phyloP scores from a whole-genome alignment of 208 protist genomes.

The Wallacemonas sp. region DNA sequence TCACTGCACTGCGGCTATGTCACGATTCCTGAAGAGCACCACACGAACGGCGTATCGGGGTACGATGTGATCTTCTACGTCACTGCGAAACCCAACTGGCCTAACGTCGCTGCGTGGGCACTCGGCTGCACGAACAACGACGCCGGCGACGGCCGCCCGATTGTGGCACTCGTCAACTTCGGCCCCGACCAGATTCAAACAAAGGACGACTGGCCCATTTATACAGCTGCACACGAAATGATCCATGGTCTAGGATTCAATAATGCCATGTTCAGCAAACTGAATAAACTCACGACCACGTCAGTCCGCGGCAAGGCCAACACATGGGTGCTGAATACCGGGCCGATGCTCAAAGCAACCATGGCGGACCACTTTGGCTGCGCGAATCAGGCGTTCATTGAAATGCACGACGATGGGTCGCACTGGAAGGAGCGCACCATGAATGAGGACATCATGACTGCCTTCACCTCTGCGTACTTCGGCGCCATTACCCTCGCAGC shows the following conservation, averaged over 20 bases:
- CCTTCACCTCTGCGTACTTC: constrained; percentile 18
- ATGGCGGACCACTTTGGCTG: background rate
- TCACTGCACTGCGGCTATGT: background rate
- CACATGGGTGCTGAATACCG: background rate
- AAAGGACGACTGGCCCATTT: too few relatives aligned
- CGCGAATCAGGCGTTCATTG: background rate
- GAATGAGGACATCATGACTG: constrained; percentile 66
- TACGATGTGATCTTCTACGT: background rate
- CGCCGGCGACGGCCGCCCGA: background rate
- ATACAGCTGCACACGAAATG: background rate
- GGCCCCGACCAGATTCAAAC: background rate
- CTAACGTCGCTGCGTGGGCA: background rate
- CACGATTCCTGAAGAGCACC: background rate
- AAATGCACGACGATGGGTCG: too few relatives aligned
- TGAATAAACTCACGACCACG: background rate
- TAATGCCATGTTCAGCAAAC: background rate
- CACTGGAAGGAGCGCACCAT: constrained; percentile 58
- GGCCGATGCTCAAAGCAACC: background rate
- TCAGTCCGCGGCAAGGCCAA: background rate
- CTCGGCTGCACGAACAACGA: background rate
- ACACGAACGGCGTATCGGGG: background rate
- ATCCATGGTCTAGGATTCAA: background rate
- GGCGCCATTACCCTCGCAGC: constrained; percentile 52
- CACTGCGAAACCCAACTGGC: background rate
- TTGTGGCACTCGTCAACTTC: background rate